Conservation (phyloP, 2,329 filamentous ascomycete genomes). For the Cordyceps fumosorosea region DNA sequence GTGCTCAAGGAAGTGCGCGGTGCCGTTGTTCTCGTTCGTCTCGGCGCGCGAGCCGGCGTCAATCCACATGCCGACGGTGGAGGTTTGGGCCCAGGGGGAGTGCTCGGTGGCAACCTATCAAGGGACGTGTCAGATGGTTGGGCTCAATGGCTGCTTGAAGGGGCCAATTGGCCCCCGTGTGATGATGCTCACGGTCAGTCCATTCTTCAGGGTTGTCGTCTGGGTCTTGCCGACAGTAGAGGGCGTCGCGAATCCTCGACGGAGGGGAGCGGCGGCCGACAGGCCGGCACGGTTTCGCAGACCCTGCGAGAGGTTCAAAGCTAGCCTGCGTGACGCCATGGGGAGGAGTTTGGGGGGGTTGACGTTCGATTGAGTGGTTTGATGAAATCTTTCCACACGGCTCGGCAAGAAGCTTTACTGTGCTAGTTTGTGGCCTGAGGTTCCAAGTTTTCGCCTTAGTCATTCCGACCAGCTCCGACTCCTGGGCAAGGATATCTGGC, state of each 20-base stretch:
- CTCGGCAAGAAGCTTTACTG: conserved; percentile 41
- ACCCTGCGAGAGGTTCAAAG: conserved; percentile 86
- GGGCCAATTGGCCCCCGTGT: conserved; percentile 32
- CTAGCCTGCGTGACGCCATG: conserved; percentile 97
- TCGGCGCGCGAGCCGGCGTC: conserved; percentile 97
- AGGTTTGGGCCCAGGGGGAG: conserved; percentile 96
- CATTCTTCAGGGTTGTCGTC: conserved; percentile 94
- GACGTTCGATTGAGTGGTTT: conserved; percentile 49
- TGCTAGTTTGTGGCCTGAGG: conserved; percentile 38
- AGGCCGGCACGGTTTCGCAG: conserved; percentile 82
- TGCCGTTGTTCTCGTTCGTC: conserved; percentile 97
- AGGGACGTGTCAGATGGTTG: conserved; percentile 22
- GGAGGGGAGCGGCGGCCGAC: conserved; percentile 68
- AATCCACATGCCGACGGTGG: conserved; percentile 98
- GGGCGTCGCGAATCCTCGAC: conserved; percentile 85
- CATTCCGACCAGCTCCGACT: conserved; percentile 38
- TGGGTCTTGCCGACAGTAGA: conserved; percentile 78
- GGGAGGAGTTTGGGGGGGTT: conserved; percentile 43
- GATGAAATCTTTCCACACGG: conserved; percentile 43
- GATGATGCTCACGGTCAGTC: conserved; percentile 69
- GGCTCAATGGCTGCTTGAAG: conserved; percentile 14
- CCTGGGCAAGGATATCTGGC: conserved; percentile 22
- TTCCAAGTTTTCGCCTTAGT: conserved; percentile 31
- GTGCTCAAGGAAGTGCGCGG: conserved; percentile 98
- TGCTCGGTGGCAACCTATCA: conserved; percentile 90